A percentile compares a stretch with the other conserved stretches of the same genome.
These are phyloP conservation scores for Hanseniaspora lindneri DNA, from an alignment of 805 yeast species.

Conservation along the genomic window DNA sequence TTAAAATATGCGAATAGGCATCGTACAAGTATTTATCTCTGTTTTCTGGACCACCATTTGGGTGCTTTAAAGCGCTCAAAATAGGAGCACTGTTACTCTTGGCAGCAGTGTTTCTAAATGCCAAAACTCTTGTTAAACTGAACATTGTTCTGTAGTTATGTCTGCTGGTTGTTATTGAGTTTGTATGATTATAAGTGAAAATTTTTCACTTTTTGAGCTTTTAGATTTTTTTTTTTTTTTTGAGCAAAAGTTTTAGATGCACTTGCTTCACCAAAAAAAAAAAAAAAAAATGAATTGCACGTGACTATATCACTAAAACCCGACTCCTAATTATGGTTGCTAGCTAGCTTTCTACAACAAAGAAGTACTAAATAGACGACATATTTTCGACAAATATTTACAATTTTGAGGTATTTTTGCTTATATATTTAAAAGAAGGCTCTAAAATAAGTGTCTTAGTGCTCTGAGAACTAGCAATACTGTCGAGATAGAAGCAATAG, in stretches of 20 bases:
- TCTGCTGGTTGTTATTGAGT: no score
- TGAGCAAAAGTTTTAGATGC: no score
- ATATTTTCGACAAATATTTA: neutral
- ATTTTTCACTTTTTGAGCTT: neutral
- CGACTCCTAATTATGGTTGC: no score
- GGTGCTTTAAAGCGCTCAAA: neutral
- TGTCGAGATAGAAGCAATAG: conserved; percentile 1
- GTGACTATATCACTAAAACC: no score
- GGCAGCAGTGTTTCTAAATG: neutral
- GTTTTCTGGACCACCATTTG: neutral
- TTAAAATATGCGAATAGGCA: conserved; percentile 59
- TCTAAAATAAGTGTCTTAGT: neutral
- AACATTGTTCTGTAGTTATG: no score
- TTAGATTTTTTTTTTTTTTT: neutral
- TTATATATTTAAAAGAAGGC: neutral
- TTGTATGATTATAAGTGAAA: neutral
- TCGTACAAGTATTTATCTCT: conserved; percentile 83
- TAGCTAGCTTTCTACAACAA: no score
- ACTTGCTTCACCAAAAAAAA: no score
- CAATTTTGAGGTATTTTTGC: neutral
- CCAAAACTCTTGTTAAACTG: neutral
- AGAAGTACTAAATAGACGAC: neutral
- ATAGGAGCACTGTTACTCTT: neutral
- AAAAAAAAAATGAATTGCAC: no score
- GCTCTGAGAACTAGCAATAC: conserved; percentile 1